A percentile compares a stretch with the other conserved stretches of the same genome.
These are phyloP conservation scores for Rhodocollybia butyracea DNA, from an alignment of 768 basidiomycete species.

Conservation along the genomic window DNA sequence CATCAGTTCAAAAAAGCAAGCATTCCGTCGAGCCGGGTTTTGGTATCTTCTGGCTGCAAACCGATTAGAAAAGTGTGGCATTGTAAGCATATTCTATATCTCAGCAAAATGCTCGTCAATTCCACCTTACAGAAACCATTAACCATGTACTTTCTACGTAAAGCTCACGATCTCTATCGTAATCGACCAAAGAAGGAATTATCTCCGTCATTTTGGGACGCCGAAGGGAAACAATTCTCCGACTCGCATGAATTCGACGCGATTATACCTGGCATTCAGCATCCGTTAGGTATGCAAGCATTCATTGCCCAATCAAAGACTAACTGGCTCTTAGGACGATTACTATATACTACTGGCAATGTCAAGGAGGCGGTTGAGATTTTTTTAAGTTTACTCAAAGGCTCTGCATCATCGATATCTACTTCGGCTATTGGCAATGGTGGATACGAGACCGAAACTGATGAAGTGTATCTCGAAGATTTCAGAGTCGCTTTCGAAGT, in stretches of 20 bases:
- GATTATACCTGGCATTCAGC: constrained; percentile 71
- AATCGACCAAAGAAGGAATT: constrained; percentile 49
- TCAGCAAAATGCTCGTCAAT: neutral
- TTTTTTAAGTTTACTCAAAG: constrained; percentile 71
- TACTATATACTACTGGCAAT: constrained; percentile 90
- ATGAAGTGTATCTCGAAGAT: constrained; percentile 81
- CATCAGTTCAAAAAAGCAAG: constrained; percentile 55
- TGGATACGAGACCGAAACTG: constrained; percentile 39
- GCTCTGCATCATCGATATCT: constrained; percentile 23
- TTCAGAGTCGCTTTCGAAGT: constrained; percentile 86
- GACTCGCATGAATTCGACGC: constrained; percentile 45
- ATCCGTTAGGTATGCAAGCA: constrained; percentile 58
- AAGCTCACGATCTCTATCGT: constrained; percentile 63
- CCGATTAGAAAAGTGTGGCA: constrained; percentile 78
- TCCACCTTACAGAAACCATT: constrained; percentile 63
- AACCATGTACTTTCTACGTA: constrained; percentile 77
- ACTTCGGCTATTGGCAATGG: constrained; percentile 10
- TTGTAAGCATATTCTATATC: constrained; percentile 45
- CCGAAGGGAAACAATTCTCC: constrained; percentile 47
- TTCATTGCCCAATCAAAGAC: neutral
- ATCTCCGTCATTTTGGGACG: constrained; percentile 81
- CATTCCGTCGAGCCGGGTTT: constrained; percentile 63
- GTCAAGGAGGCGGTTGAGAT: constrained; percentile 70
- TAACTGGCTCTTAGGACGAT: constrained; percentile 46
- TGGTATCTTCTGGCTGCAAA: constrained; percentile 81